Percentiles rank a stretch among this genome's conserved stretches.
Evolutionary conservation across 164 flowering plant genomes (phyloP).

Genomic region (Nymphaea colorata): DNA sequence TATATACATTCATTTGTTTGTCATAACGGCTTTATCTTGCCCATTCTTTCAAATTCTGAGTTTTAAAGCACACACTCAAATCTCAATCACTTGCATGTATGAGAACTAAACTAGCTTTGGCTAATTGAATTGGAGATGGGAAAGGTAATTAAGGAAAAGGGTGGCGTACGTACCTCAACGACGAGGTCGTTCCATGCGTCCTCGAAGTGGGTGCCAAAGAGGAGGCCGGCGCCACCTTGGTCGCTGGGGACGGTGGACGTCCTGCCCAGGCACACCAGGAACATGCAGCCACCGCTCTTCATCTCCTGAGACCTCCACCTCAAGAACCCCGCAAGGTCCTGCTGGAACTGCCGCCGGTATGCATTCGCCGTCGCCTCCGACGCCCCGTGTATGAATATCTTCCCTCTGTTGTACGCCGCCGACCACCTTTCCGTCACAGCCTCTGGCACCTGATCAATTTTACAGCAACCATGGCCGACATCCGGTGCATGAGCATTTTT

Average conservation of each 20-base stretch:
- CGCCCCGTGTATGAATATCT: slow-evolving; percentile 69
- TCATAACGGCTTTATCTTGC: no score
- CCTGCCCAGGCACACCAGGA: slow-evolving; percentile 68
- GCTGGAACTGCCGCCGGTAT: slow-evolving; percentile 62
- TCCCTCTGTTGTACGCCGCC: slow-evolving; percentile 61
- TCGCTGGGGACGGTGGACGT: slow-evolving; percentile 69
- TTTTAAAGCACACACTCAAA: no score
- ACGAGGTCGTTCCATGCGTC: slow-evolving; percentile 89
- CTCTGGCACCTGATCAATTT: slow-evolving; percentile 51
- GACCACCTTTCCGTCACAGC: slow-evolving; percentile 51
- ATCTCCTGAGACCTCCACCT: slow-evolving; percentile 46
- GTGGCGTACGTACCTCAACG: slow-evolving; percentile 21
- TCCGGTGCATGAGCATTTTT: no score
- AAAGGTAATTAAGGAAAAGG: no score
- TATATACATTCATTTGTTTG: no score
- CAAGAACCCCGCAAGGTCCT: slow-evolving; percentile 50
- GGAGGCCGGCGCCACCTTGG: slow-evolving; percentile 83
- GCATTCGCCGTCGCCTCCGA: slow-evolving; percentile 44
- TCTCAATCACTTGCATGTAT: no score
- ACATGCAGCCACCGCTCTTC: slow-evolving; percentile 74
- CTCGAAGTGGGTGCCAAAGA: slow-evolving; percentile 86
- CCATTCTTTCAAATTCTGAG: no score
- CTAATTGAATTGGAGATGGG: no score
- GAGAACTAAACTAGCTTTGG: no score
- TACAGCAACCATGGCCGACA: not conserved